Conservation (phyloP, 805 yeast genomes). For the Yamadazyma akitaensis region DNA sequence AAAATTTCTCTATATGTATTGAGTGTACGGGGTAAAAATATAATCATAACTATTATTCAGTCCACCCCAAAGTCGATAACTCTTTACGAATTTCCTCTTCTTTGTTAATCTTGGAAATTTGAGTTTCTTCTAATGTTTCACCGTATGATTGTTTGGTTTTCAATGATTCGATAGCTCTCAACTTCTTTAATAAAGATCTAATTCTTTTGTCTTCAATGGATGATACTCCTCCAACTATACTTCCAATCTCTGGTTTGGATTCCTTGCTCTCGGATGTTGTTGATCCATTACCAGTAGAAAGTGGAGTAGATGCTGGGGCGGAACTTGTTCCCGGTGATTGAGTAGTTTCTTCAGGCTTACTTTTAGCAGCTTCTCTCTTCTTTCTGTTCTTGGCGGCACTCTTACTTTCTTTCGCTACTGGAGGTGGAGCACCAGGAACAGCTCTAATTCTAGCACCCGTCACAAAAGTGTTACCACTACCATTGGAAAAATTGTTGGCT, state of each 20-base stretch:
- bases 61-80: slow-evolving; percentile 69
- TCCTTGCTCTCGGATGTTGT: neutral
- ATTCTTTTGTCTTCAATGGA: slow-evolving; percentile 90
- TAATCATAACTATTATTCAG: slow-evolving; percentile 21
- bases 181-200: slow-evolving; percentile 84
- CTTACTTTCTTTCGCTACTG: slow-evolving; percentile 49
- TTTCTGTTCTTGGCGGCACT: slow-evolving; percentile 71
- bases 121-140: slow-evolving; percentile 89
- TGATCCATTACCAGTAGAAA: slow-evolving; percentile 1
- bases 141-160: slow-evolving; percentile 82
- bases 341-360: slow-evolving; percentile 3
- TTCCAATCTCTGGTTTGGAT: slow-evolving; percentile 22
- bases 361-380: slow-evolving; percentile 63
- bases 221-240: slow-evolving; percentile 58
- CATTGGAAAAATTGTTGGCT: slow-evolving; percentile 21
- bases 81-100: slow-evolving; percentile 80
- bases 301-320: slow-evolving; percentile 12
- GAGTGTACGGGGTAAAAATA: neutral
- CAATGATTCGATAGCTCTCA: slow-evolving; percentile 90
- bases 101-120: slow-evolving; percentile 80
- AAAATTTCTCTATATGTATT: neutral
- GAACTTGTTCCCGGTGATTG: slow-evolving; percentile 2
- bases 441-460: slow-evolving; percentile 27
- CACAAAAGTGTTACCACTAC: slow-evolving; percentile 20
- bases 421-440: slow-evolving; percentile 58